Percentiles rank a stretch among this genome's conserved stretches.
These are phyloP conservation scores for Adansonia rubrostipa DNA, from an alignment of 441 rosid species.

Conservation along the genomic window DNA sequence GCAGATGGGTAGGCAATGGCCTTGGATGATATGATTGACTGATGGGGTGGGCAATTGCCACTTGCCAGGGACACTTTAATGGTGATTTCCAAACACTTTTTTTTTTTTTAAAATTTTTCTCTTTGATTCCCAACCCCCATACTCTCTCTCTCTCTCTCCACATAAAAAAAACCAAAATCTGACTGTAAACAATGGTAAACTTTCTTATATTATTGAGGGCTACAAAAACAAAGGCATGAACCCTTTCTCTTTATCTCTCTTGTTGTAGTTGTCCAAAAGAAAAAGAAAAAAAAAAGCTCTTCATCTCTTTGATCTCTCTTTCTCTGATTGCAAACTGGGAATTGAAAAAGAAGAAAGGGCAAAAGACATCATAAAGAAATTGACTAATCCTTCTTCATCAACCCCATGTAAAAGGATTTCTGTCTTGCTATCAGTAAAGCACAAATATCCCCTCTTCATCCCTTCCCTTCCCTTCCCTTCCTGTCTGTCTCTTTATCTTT, in stretches of 20 bases:
- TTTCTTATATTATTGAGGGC: slow-evolving; percentile 37
- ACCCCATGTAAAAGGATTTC: slow-evolving; percentile 30
- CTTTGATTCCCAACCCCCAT: not conserved
- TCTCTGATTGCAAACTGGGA: slow-evolving; percentile 32
- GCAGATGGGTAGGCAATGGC: not conserved
- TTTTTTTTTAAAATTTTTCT: not conserved
- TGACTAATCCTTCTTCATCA: slow-evolving; percentile 31
- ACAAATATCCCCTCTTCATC: slow-evolving; percentile 21
- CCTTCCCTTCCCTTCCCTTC: not conserved
- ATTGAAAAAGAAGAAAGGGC: slow-evolving; percentile 10
- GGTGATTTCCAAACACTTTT: not conserved
- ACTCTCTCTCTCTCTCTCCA: not conserved
- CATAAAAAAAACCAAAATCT: not conserved
- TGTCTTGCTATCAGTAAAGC: not conserved
- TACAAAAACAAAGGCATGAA: slow-evolving; percentile 25
- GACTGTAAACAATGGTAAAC: slow-evolving; percentile 19
- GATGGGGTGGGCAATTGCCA: not conserved
- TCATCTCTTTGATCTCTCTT: not conserved
- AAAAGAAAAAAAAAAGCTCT: not conserved
- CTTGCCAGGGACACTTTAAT: not conserved
- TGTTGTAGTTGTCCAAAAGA: slow-evolving; percentile 35
- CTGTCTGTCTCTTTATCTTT: not conserved
- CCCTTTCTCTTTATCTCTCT: slow-evolving; percentile 25
- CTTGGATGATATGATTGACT: not conserved
- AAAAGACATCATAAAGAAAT: slow-evolving; percentile 28